A percentile compares a stretch with the other conserved stretches of the same genome.
Evolutionary conservation across 2,329 filamentous ascomycete species (phyloP).

Genomic region (Zasmidium angulare): DNA sequence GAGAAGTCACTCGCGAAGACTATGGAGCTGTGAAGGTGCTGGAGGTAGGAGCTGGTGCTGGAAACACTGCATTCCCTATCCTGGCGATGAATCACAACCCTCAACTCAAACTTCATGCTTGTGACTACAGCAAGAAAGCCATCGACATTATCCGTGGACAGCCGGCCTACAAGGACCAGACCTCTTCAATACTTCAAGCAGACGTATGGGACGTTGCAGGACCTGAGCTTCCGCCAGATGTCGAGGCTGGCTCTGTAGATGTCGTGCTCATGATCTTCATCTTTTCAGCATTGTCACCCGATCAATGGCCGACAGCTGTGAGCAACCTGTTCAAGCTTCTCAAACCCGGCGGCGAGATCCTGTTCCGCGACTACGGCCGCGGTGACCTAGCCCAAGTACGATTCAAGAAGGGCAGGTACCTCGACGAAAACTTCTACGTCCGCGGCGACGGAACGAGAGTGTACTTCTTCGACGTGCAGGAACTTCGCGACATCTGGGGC

Average conservation of each 20-base stretch:
- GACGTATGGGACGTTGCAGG: constrained; percentile 92
- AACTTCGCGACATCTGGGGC: constrained; percentile 78
- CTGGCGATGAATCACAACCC: constrained; percentile 80
- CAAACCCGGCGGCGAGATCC: constrained; percentile 87
- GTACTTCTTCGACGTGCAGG: constrained; percentile 91
- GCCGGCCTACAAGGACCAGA: constrained; percentile 66
- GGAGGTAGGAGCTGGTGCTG: constrained; percentile 92
- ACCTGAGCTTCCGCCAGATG: constrained; percentile 67
- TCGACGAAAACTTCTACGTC: constrained; percentile 97
- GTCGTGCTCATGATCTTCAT: constrained; percentile 95
- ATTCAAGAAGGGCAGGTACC: constrained; percentile 91
- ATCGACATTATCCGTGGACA: constrained; percentile 87
- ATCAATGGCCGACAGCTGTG: constrained; percentile 81
- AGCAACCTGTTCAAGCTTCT: constrained; percentile 77
- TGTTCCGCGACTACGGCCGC: constrained; percentile 95
- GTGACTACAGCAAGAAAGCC: constrained; percentile 93
- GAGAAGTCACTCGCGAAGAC: constrained; percentile 67
- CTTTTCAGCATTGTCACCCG: constrained; percentile 84
- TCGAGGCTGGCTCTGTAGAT: constrained; percentile 79
- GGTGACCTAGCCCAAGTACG: constrained; percentile 94
- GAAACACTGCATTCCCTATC: constrained; percentile 94
- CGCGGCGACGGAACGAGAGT: constrained; percentile 92
- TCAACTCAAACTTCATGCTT: constrained; percentile 81
- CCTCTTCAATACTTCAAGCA: constrained; percentile 64
- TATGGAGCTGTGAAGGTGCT: constrained; percentile 71